Conservation (phyloP, 495 filamentous ascomycete species). For the Jackrogersella multiformis region DNA sequence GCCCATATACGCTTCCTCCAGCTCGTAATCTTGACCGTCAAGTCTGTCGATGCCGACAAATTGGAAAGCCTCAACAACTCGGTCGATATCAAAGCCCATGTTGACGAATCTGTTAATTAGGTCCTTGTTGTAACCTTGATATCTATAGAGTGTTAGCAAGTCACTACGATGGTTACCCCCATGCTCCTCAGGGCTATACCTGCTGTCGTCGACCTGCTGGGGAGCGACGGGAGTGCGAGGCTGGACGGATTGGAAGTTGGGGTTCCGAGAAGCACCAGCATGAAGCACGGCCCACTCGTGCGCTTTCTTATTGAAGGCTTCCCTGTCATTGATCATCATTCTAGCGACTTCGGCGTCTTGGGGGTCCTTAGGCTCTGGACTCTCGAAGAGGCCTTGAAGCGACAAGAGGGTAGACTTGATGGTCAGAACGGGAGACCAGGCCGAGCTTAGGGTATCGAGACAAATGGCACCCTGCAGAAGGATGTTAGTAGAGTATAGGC, state of each 20-base stretch:
- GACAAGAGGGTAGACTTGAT: slow-evolving; percentile 95
- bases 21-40: slow-evolving; percentile 79
- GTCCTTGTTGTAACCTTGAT: slow-evolving; percentile 87
- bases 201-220: slow-evolving; percentile 48
- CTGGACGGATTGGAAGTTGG: slow-evolving; percentile 36
- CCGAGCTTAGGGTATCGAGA: slow-evolving; percentile 87
- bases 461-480: slow-evolving; percentile 89
- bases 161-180: background rate
- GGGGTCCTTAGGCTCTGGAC: slow-evolving; percentile 94
- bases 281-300: slow-evolving; percentile 89
- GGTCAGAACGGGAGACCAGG: slow-evolving; percentile 94
- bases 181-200: slow-evolving; percentile 42
- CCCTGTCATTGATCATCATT: slow-evolving; percentile 83
- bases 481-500: background rate
- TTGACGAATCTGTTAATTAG: slow-evolving; percentile 87
- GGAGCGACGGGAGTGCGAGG: slow-evolving; percentile 25
- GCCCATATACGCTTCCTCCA: slow-evolving; percentile 87
- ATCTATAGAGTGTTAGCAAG: slow-evolving; percentile 59
- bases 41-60: slow-evolving; percentile 82
- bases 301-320: slow-evolving; percentile 82
- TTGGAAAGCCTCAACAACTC: slow-evolving; percentile 85
- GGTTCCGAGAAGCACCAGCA: slow-evolving; percentile 76
- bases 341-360: slow-evolving; percentile 95
- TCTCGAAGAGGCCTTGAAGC: slow-evolving; percentile 89
- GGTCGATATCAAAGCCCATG: slow-evolving; percentile 95